A percentile compares a stretch with the other conserved stretches of the same genome.
These are phyloP conservation scores for Neurospora sp. DNA, from an alignment of 495 filamentous ascomycete genomes.

Conservation along the genomic window DNA sequence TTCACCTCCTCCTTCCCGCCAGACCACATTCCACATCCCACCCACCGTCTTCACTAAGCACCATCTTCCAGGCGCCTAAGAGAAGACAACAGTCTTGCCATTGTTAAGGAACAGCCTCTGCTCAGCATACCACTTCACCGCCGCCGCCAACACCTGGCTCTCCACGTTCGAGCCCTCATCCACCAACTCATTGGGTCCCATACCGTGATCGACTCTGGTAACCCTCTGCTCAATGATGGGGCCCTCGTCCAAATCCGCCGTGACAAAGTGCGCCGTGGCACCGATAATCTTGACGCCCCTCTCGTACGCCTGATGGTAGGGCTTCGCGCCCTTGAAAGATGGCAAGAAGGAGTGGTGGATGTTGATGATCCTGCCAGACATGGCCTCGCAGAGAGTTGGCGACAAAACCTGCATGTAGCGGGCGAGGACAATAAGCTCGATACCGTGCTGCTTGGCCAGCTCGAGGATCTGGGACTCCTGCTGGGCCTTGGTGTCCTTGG, in stretches of 20 bases:
- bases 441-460: slow-evolving; percentile 48
- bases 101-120: slow-evolving; percentile 61
- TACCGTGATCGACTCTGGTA: slow-evolving; percentile 54
- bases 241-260: slow-evolving; percentile 64
- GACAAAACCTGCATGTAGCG: slow-evolving; percentile 78
- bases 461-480: slow-evolving; percentile 59
- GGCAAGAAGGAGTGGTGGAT: slow-evolving; percentile 75
- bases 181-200: slow-evolving; percentile 61
- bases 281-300: slow-evolving; percentile 73
- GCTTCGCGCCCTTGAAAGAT: slow-evolving; percentile 71
- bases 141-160: slow-evolving; percentile 60
- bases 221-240: slow-evolving; percentile 74
- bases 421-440: slow-evolving; percentile 68
- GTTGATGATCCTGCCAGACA: slow-evolving; percentile 71
- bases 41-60: not conserved
- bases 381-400: slow-evolving; percentile 56
- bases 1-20: not conserved
- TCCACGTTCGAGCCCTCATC: slow-evolving; percentile 67
- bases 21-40: not conserved
- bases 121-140: slow-evolving; percentile 67
- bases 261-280: slow-evolving; percentile 69
- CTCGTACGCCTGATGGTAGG: slow-evolving; percentile 72
- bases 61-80: slow-evolving; percentile 5
- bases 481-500: slow-evolving; percentile 53
- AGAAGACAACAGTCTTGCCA: slow-evolving; percentile 66